Percentiles rank a stretch among this genome's conserved stretches.
Evolutionary conservation across 2,329 filamentous ascomycete species (phyloP).

Genomic region (Cryphonectria radicalis): DNA sequence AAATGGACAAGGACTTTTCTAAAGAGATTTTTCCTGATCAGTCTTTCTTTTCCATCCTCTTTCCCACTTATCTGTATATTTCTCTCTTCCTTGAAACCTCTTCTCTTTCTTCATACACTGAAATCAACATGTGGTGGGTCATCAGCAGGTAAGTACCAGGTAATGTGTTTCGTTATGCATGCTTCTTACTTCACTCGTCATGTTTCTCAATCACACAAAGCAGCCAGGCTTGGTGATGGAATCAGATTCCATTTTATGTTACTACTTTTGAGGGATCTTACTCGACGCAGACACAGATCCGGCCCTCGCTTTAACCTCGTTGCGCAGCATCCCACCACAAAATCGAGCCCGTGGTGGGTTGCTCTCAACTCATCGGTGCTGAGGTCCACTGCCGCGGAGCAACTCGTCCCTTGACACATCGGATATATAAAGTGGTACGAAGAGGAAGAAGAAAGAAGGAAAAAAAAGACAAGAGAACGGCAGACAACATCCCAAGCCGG

Average conservation of each 20-base stretch:
- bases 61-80: background rate
- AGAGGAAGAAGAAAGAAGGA: slow-evolving; percentile 40
- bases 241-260: slow-evolving; percentile 38
- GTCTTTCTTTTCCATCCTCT: slow-evolving; percentile 1
- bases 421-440: slow-evolving; percentile 52
- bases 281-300: slow-evolving; percentile 63
- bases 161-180: background rate
- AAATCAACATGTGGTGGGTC: background rate
- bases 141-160: background rate
- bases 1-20: slow-evolving; percentile 25
- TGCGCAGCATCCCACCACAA: slow-evolving; percentile 43
- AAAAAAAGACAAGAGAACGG: slow-evolving; percentile 33
- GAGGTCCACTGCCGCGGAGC: slow-evolving; percentile 66
- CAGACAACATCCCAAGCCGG: slow-evolving; percentile 20
- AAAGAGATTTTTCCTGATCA: slow-evolving; percentile 23
- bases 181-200: background rate
- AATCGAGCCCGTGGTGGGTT: slow-evolving; percentile 30
- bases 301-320: slow-evolving; percentile 75
- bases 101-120: background rate
- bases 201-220: background rate
- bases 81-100: background rate
- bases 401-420: slow-evolving; percentile 56
- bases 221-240: slow-evolving; percentile 34
- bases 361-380: slow-evolving; percentile 71
- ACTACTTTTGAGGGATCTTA: slow-evolving; percentile 46